Evolutionary conservation across 1,139 yeast species (phyloP).

Genomic region (Lodderomyces orthopsilosis): DNA sequence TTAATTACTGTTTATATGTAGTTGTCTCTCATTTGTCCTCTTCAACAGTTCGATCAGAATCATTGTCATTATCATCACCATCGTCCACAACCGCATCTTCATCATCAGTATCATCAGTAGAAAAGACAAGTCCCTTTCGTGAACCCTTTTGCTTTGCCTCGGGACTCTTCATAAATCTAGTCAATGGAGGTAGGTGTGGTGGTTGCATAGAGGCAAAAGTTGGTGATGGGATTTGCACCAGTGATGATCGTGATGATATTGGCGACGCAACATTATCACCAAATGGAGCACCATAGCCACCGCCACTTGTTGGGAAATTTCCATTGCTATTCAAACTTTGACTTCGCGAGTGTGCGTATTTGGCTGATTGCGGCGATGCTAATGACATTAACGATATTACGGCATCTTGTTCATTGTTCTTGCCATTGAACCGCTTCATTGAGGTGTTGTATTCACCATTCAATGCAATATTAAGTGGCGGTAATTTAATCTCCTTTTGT

Average conservation of each 20-base stretch:
- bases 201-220: slow-evolving; percentile 10
- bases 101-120: slow-evolving; percentile 23
- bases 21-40: slow-evolving; percentile 4
- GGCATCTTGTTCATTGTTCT: slow-evolving; percentile 42
- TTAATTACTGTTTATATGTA: no score
- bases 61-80: slow-evolving; percentile 1
- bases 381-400: slow-evolving; percentile 45
- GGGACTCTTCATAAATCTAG: slow-evolving; percentile 23
- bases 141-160: slow-evolving; percentile 6
- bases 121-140: slow-evolving; percentile 18
- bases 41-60: slow-evolving; percentile 6
- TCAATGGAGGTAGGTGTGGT: slow-evolving; percentile 28
- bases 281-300: background rate
- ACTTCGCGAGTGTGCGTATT: slow-evolving; percentile 26
- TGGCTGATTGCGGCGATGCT: slow-evolving; percentile 40
- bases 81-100: slow-evolving; percentile 6
- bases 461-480: slow-evolving; percentile 32
- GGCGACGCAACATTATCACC: slow-evolving; percentile 14
- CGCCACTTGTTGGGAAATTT: background rate
- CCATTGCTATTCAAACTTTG: slow-evolving; percentile 24
- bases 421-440: slow-evolving; percentile 9
- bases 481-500: slow-evolving; percentile 19
- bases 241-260: slow-evolving; percentile 21
- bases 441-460: slow-evolving; percentile 1
- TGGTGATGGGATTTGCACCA: slow-evolving; percentile 20